phyloP scores from a whole-genome alignment of 2,329 filamentous ascomycete species.

The Aspergillus piperis region DNA sequence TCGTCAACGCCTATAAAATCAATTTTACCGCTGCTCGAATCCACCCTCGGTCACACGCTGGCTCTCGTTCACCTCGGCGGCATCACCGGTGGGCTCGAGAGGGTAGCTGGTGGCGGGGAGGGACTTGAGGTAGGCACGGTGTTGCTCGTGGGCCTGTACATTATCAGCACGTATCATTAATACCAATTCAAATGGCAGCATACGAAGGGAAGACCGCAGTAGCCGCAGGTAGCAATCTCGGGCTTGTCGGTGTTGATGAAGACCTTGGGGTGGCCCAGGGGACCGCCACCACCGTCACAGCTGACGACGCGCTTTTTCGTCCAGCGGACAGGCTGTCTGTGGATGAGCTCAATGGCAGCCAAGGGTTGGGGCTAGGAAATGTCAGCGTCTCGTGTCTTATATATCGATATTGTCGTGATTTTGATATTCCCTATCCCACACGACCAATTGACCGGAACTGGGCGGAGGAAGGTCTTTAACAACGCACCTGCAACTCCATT shows the following conservation, averaged over 20 bases:
- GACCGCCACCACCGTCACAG: conserved; percentile 90
- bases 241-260: conserved; percentile 99
- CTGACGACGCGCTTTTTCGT: conserved; percentile 76
- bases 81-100: conserved; percentile 62
- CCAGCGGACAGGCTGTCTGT: conserved; percentile 94
- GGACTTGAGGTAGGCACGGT: conserved; percentile 81
- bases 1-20: conserved; percentile 41
- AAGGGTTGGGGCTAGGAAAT: conserved; percentile 73
- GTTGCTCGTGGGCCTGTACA: conserved; percentile 79
- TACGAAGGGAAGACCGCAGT: conserved; percentile 93
- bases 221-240: conserved; percentile 84
- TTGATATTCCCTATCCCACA: no score
- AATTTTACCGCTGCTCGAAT: conserved; percentile 60
- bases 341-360: conserved; percentile 92
- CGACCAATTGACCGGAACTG: no score
- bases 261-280: conserved; percentile 84
- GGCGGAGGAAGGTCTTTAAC: no score
- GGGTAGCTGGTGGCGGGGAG: conserved; percentile 80
- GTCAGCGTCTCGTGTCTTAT: not conserved
- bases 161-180: not conserved
- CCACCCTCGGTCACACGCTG: conserved; percentile 62
- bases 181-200: conserved; percentile 41
- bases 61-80: conserved; percentile 60
- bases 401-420: not conserved
- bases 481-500: conserved; percentile 81